A percentile compares a stretch with the other conserved stretches of the same genome.
These are phyloP conservation scores for Brassica cretica DNA, from an alignment of 345 rosid genomes.

Conservation along the genomic window DNA sequence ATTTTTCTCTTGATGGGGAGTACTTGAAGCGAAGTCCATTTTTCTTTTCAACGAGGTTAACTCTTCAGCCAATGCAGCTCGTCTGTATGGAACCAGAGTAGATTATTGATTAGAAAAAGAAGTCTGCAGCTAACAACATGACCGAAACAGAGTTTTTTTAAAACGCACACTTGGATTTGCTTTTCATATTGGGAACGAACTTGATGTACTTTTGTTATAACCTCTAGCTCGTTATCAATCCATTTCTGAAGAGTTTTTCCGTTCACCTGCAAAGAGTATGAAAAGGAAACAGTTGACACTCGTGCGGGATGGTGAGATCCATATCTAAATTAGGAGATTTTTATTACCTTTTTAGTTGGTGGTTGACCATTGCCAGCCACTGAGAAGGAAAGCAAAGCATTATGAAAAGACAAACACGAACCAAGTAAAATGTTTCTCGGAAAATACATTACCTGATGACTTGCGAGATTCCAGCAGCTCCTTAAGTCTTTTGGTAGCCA, in stretches of 20 bases:
- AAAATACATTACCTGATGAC: conserved; percentile 40
- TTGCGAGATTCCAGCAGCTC: conserved; percentile 78
- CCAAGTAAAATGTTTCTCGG: neutral
- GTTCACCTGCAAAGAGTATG: conserved; percentile 45
- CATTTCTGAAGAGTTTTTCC: conserved; percentile 65
- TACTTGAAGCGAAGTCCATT: conserved; percentile 50
- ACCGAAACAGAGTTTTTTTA: conserved; percentile 21
- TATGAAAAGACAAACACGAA: conserved; percentile 14
- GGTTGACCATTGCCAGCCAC: conserved; percentile 52
- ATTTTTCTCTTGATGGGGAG: conserved; percentile 51
- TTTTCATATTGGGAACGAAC: conserved; percentile 68
- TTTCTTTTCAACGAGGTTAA: conserved; percentile 57
- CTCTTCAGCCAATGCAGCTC: conserved; percentile 68
- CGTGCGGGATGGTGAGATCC: neutral
- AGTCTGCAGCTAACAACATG: conserved; percentile 10
- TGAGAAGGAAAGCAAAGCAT: conserved; percentile 35
- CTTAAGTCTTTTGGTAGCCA: conserved; percentile 79
- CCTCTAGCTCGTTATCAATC: conserved; percentile 83
- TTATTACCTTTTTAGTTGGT: conserved; percentile 53
- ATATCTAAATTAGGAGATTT: conserved; percentile 19
- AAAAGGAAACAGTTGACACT: conserved; percentile 5
- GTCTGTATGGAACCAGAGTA: conserved; percentile 43
- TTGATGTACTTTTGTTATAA: conserved; percentile 68
- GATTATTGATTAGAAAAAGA: conserved; percentile 8
- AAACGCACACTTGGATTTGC: conserved; percentile 73